These are phyloP conservation scores for Hordeum marinum DNA, from an alignment of 176 grass and related monocot species.

Conservation along the genomic window DNA sequence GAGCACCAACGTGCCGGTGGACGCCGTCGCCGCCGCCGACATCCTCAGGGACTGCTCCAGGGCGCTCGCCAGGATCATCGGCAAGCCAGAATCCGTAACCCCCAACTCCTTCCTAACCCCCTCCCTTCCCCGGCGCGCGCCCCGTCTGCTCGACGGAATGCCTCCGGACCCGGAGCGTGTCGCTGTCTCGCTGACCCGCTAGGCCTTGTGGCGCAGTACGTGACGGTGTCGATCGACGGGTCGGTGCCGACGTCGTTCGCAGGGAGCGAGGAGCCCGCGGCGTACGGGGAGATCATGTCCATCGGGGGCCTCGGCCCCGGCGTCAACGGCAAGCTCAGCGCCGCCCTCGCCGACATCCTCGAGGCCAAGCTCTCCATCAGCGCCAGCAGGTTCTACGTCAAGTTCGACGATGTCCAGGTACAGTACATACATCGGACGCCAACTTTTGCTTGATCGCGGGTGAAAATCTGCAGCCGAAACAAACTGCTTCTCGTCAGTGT, in stretches of 20 bases:
- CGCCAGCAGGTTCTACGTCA: constrained; percentile 78
- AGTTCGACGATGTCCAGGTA: constrained; percentile 80
- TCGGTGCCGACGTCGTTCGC: constrained; percentile 80
- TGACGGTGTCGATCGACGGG: constrained; percentile 78
- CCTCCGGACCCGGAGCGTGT: background rate
- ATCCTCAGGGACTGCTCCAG: constrained; percentile 82
- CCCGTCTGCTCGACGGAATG: constrained; percentile 30
- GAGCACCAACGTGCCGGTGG: constrained; percentile 89
- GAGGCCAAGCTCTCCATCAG: constrained; percentile 75
- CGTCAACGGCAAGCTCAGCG: constrained; percentile 83
- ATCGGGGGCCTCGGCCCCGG: constrained; percentile 76
- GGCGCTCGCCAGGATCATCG: constrained; percentile 75
- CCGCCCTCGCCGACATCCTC: constrained; percentile 69
- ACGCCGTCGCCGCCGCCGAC: constrained; percentile 79
- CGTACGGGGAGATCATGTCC: constrained; percentile 84
- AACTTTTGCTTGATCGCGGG: no score
- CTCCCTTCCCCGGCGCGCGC: background rate
- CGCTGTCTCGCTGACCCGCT: no score
- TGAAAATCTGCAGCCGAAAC: no score
- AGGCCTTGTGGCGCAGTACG: constrained; percentile 39
- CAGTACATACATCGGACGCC: background rate
- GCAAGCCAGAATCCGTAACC: constrained; percentile 87
- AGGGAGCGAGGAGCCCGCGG: constrained; percentile 65
- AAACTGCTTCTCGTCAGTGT: no score
- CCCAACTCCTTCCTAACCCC: background rate